Evolutionary conservation across 2,329 filamentous ascomycete genomes (phyloP).

Genomic region (Ophiognomonia clavigignenti-juglandacearum): DNA sequence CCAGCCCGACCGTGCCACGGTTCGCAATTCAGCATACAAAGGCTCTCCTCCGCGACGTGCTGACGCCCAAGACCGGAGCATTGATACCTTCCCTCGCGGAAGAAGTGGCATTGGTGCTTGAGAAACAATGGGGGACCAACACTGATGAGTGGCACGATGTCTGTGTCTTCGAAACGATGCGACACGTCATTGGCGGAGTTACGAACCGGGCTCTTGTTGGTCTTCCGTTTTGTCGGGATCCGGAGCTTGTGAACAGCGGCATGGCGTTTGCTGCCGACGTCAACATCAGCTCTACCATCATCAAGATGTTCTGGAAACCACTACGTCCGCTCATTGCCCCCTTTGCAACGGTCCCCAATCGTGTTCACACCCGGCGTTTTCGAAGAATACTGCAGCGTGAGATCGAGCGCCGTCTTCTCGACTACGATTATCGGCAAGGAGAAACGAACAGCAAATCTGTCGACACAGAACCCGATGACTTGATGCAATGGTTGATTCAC

Average conservation of each 20-base stretch:
- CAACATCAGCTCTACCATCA: background rate
- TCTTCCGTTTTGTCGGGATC: constrained; percentile 19
- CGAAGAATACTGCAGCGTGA: background rate
- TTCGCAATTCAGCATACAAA: constrained; percentile 19
- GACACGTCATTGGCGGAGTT: background rate
- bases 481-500: constrained; percentile 40
- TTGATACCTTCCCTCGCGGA: constrained; percentile 25
- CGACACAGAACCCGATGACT: constrained; percentile 34
- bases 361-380: background rate
- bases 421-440: background rate
- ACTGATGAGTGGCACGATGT: constrained; percentile 7
- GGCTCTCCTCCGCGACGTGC: constrained; percentile 22
- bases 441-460: too few relatives aligned
- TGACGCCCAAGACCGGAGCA: constrained; percentile 27
- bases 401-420: background rate
- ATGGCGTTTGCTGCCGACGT: constrained; percentile 17
- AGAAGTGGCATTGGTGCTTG: constrained; percentile 22
- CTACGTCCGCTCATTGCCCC: background rate
- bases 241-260: constrained; percentile 17
- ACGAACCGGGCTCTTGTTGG: constrained; percentile 18
- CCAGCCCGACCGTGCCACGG: constrained; percentile 16
- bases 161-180: background rate
- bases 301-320: background rate
- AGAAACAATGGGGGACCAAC: constrained; percentile 22
- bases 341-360: background rate